A percentile compares a stretch with the other conserved stretches of the same genome.
phyloP scores from a whole-genome alignment of 257 asterid species.

The Parsonsia alboflavescens region DNA sequence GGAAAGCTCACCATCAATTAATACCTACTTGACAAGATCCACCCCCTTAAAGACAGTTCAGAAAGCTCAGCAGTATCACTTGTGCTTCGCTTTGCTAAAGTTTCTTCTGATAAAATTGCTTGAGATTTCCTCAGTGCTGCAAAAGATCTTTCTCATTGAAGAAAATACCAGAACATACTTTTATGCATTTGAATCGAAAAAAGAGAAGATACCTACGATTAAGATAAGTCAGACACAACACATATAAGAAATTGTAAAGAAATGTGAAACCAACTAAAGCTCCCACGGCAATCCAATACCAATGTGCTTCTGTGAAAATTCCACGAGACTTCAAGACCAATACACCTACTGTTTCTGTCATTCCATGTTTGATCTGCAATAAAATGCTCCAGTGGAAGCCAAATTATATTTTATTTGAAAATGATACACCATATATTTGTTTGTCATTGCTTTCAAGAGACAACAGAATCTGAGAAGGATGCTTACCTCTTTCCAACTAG shows the following conservation, averaged over 20 bases:
- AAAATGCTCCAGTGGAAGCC: not conserved
- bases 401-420: not conserved
- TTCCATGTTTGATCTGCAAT: conserved; percentile 19
- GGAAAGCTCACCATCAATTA: too few species aligned
- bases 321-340: conserved; percentile 24
- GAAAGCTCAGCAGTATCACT: not conserved
- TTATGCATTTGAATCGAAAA: not conserved
- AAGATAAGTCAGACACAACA: conserved; percentile 32
- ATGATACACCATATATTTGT: not conserved
- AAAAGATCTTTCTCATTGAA: not conserved
- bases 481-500: conserved; percentile 37
- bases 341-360: conserved; percentile 22
- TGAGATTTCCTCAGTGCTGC: conserved; percentile 46
- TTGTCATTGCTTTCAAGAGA: not conserved
- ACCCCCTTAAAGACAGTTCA: not conserved
- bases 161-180: too few species aligned
- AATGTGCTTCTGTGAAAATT: conserved; percentile 26
- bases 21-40: not conserved
- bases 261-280: conserved; percentile 26
- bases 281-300: conserved; percentile 39
- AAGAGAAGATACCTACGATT: conserved; percentile 46
- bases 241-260: conserved; percentile 23
- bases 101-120: conserved; percentile 34
- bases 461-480: not conserved
- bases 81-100: conserved; percentile 14